Evolutionary conservation across 2,329 filamentous ascomycete species (phyloP), one percentile per base, ranked within the genome.

Genomic region (Fusarium protoensiforme): DNA sequence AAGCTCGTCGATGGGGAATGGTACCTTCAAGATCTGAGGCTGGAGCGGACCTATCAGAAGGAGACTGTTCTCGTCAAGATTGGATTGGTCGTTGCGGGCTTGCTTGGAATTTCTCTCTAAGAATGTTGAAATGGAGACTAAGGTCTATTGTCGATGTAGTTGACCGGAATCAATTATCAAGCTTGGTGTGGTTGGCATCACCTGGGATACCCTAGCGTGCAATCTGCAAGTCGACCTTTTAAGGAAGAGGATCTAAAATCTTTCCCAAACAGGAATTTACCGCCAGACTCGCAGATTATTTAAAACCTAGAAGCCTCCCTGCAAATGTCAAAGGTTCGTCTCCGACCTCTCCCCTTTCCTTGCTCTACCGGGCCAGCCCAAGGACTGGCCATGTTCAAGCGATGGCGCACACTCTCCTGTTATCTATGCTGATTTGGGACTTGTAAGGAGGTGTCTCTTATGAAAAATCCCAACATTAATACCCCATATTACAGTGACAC

Each of bases 1-100:
- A 75, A 68, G 64, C 51, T 64, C 7, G 71, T 73, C 11, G 73
- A 73, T 33, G 76, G 72, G 16, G 53, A 75, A 29, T 78, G 77
- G 77, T 73, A 71, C 7, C 69, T 78, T 27, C 43, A 69, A 56
- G 69, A 72, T n/a, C 51, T 79, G 29, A 57, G 35, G 13, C 69
- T 78, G 75, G 24, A 62, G 61, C 67, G 77, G 5, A 74, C 74
- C 10, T 78, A 75, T 43, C 69, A 75, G 67, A 73, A 77, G 48
- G 53, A 58, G 59, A 67, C 71, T 5, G 5, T 73, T n/a, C 27
- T 75, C 9, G 36, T 68, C 11, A 48, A 61, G n/a, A 13, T 67
- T 58, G 22, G 14, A 29, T 22, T 57, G 13, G 7, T 31, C 7
- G 27, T 64, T 61, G 56, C 27, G 10, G 31, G 33, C 8, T 51